Conservation (phyloP, 163 green algal genomes). For the Scenedesmus sp. region DNA sequence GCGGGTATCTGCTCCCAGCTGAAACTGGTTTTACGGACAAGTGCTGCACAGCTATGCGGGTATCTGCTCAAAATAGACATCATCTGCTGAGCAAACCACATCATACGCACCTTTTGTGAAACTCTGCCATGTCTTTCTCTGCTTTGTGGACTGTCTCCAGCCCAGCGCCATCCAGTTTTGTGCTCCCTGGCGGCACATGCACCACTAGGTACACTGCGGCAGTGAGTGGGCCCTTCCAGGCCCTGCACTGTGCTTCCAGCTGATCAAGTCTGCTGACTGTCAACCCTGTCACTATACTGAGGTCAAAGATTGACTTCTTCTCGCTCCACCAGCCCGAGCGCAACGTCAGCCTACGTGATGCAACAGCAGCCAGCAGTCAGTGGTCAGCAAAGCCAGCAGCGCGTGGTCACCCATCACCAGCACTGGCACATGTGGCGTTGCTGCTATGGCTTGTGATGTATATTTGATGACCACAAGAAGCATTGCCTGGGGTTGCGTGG, state of each 20-base stretch:
- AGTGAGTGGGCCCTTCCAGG: conserved; percentile 3
- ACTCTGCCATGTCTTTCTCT: background rate
- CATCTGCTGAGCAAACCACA: background rate
- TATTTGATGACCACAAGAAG: background rate
- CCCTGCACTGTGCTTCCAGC: conserved; percentile 34
- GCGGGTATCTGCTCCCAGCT: too few relatives aligned
- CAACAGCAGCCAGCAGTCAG: background rate
- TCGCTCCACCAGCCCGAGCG: background rate
- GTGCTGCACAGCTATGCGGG: background rate
- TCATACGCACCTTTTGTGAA: conserved; percentile 11
- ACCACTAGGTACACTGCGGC: conserved; percentile 27
- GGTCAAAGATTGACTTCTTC: background rate
- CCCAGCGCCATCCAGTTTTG: background rate
- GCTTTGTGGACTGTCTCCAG: background rate
- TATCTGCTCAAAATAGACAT: background rate
- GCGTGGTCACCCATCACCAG: background rate
- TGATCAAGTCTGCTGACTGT: conserved; percentile 34
- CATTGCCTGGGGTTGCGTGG: too few relatives aligned
- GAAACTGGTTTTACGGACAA: background rate
- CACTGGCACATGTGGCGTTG: background rate
- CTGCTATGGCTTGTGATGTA: background rate
- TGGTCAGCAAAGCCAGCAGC: background rate
- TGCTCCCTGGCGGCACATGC: background rate
- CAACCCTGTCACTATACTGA: conserved; percentile 14
- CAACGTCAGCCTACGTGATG: background rate